Conservation (phyloP, 2,329 filamentous ascomycete species). For the Hypomyces rosellus region DNA sequence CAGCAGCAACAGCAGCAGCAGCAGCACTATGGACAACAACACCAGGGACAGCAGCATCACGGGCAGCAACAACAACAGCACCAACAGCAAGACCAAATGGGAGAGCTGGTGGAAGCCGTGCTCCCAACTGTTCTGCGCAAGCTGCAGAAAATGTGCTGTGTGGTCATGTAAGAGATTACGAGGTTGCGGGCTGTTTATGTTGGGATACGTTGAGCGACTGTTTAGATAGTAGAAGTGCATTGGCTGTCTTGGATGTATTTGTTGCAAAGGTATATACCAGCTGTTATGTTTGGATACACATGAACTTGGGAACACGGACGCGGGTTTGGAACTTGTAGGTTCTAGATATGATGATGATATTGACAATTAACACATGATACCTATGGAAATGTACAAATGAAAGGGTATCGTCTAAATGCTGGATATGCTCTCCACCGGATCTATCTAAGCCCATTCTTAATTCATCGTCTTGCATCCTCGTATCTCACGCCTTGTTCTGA, state of each 20-base stretch:
- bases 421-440: neutral
- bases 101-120: conserved; percentile 54
- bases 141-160: conserved; percentile 64
- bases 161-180: conserved; percentile 57
- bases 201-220: neutral
- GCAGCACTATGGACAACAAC: conserved; percentile 24
- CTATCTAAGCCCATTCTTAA: conserved; percentile 2
- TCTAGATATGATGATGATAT: neutral
- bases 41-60: conserved; percentile 31
- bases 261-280: no score
- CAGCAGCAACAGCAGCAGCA: conserved; percentile 12
- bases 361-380: neutral
- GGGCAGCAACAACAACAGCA: conserved; percentile 34
- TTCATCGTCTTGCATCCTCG: neutral
- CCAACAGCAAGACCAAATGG: conserved; percentile 49
- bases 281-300: no score
- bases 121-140: conserved; percentile 56
- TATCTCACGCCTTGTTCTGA: neutral
- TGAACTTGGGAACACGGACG: neutral
- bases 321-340: neutral
- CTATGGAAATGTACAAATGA: neutral
- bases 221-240: neutral
- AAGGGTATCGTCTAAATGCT: neutral
- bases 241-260: neutral
- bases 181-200: neutral